Conservation (phyloP, 345 rosid species). For the Turnera subulata region DNA sequence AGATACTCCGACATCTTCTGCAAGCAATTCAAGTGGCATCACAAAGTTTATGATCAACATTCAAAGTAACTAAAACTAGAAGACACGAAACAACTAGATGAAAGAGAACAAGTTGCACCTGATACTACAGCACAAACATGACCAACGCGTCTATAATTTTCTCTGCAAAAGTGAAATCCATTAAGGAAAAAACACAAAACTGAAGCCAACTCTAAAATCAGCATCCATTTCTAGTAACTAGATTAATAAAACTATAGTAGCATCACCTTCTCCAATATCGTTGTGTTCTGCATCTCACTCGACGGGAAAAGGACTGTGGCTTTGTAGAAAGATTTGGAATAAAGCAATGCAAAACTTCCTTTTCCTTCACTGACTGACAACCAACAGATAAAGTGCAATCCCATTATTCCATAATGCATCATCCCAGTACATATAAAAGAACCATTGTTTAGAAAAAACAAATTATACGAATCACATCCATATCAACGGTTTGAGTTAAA, state of each 20-base stretch:
- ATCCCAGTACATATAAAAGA: too few species aligned
- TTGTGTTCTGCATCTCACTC: slow-evolving; percentile 9
- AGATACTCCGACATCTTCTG: slow-evolving; percentile 37
- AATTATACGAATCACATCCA: too few species aligned
- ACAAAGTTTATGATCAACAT: not conserved
- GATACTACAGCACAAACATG: slow-evolving; percentile 40
- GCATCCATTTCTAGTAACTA: too few species aligned
- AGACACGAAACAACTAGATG: slow-evolving; percentile 1
- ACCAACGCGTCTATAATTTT: slow-evolving; percentile 13
- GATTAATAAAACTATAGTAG: not conserved
- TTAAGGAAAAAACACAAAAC: not conserved
- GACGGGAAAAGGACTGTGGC: slow-evolving; percentile 29
- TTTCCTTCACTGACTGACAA: slow-evolving; percentile 36
- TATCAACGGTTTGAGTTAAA: too few species aligned
- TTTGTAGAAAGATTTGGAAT: slow-evolving; percentile 24
- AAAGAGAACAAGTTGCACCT: slow-evolving; percentile 37
- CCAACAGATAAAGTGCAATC: not conserved
- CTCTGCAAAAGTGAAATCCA: slow-evolving; percentile 31
- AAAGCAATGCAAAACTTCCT: slow-evolving; percentile 15
- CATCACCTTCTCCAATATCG: slow-evolving; percentile 20
- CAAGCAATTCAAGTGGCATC: slow-evolving; percentile 26
- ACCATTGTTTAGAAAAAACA: too few species aligned
- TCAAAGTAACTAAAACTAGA: slow-evolving; percentile 6
- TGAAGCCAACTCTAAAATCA: not conserved
- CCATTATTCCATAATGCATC: not conserved